Evolutionary conservation across 805 yeast species (phyloP).

Genomic region (Myxozyma geophila): DNA sequence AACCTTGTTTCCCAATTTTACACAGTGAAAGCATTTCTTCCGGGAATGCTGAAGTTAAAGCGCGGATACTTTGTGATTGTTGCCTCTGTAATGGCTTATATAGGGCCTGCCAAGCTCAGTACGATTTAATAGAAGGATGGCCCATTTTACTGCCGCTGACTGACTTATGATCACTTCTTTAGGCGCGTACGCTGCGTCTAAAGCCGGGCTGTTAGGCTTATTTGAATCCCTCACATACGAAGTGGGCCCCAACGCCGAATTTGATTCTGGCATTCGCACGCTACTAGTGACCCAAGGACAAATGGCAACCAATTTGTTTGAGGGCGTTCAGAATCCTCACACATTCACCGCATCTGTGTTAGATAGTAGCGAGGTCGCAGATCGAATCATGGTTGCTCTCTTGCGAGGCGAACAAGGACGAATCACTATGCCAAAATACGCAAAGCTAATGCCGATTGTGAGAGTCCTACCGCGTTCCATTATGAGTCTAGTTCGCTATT

Average conservation of each 20-base stretch:
- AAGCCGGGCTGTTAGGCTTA: conserved; percentile 79
- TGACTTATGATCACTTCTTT: not conserved
- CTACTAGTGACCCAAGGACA: conserved; percentile 87
- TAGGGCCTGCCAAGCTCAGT: conserved; percentile 78
- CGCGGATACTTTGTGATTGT: conserved; percentile 82
- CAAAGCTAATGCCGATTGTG: conserved; percentile 71
- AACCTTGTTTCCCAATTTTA: conserved; percentile 73
- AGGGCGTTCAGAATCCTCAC: conserved; percentile 73
- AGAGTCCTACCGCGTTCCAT: conserved; percentile 76
- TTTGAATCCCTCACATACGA: conserved; percentile 82
- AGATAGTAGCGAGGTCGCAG: conserved; percentile 69
- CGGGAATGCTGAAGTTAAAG: conserved; percentile 63
- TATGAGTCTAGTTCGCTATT: conserved; percentile 55
- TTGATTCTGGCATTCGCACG: conserved; percentile 62
- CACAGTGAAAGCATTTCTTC: conserved; percentile 71
- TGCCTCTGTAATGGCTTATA: conserved; percentile 81
- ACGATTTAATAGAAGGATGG: conserved; percentile 6
- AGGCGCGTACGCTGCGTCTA: conserved; percentile 84
- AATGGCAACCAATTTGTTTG: conserved; percentile 72
- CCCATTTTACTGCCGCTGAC: not conserved
- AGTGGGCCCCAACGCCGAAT: conserved; percentile 53
- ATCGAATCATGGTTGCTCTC: conserved; percentile 59
- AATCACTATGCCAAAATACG: conserved; percentile 75
- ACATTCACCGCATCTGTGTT: conserved; percentile 78
- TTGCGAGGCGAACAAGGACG: conserved; percentile 69